Evolutionary conservation across 768 basidiomycete genomes (phyloP).

Genomic region (Galerina marginata): DNA sequence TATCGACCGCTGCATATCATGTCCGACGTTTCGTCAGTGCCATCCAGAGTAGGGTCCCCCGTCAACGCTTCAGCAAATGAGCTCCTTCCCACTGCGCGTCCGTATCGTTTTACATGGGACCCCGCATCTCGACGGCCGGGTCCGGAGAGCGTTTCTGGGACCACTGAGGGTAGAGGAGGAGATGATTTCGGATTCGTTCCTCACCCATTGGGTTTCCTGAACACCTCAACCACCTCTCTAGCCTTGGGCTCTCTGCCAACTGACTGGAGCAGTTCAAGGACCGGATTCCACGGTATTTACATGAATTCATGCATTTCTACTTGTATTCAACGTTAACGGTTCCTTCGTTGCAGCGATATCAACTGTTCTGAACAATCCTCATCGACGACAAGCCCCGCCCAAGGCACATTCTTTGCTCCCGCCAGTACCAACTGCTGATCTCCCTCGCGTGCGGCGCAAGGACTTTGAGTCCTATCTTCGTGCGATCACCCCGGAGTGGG

Average conservation of each 20-base stretch:
- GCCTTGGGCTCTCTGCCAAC: constrained; percentile 54
- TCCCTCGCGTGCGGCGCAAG: constrained; percentile 80
- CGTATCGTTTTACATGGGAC: constrained; percentile 83
- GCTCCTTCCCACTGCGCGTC: constrained; percentile 50
- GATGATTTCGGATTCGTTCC: constrained; percentile 65
- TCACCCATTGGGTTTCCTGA: constrained; percentile 53
- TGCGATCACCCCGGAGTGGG: constrained; percentile 78
- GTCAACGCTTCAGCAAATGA: constrained; percentile 41
- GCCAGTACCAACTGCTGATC: constrained; percentile 69
- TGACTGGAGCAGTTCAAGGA: constrained; percentile 81
- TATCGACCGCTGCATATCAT: constrained; percentile 28
- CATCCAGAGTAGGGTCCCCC: constrained; percentile 65
- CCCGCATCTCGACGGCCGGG: constrained; percentile 58
- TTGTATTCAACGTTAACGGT: background rate
- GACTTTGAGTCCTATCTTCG: constrained; percentile 87
- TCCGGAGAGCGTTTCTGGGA: constrained; percentile 77
- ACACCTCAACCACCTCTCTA: constrained; percentile 54
- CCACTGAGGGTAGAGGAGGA: constrained; percentile 66
- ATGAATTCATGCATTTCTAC: background rate
- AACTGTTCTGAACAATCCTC: constrained; percentile 90
- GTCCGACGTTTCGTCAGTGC: constrained; percentile 57
- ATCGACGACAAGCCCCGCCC: constrained; percentile 82
- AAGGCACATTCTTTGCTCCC: constrained; percentile 86
- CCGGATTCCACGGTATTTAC: constrained; percentile 85
- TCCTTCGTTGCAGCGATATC: constrained; percentile 72